Evolutionary conservation across 1,284 basidiomycete species (phyloP).

Genomic region (Gomphus bonarii): DNA sequence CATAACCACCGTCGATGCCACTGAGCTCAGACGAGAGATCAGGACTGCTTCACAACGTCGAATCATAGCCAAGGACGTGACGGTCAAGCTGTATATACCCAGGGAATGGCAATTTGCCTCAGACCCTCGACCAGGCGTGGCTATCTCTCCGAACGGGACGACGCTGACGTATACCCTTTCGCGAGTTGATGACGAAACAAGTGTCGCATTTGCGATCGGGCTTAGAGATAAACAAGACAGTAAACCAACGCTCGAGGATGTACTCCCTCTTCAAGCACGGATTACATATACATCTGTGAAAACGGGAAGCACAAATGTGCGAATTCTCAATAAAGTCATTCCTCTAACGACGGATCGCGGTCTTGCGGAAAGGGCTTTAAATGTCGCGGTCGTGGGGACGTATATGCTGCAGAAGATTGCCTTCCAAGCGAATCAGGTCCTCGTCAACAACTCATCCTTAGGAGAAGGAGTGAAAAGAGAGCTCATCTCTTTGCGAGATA

Average conservation of each 20-base stretch:
- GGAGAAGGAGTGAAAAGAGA: background rate
- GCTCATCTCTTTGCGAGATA: background rate
- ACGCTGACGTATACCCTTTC: background rate
- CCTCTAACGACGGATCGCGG: constrained; percentile 1
- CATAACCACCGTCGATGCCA: constrained; percentile 3
- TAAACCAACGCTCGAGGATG: background rate
- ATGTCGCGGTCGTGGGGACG: background rate
- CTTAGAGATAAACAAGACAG: too few relatives aligned
- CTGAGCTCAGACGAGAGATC: constrained; percentile 8
- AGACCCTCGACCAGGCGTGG: constrained; percentile 4
- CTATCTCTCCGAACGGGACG: background rate
- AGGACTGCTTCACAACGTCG: constrained; percentile 8
- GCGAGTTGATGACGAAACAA: constrained; percentile 4
- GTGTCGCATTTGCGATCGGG: background rate
- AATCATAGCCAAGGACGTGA: constrained; percentile 2
- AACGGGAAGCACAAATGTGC: constrained; percentile 1
- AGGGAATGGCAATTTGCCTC: background rate
- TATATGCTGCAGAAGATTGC: constrained; percentile 4
- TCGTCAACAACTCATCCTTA: background rate
- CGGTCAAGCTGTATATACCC: background rate
- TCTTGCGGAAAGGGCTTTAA: background rate
- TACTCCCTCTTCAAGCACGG: constrained; percentile 2
- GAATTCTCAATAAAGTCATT: background rate
- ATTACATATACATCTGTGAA: constrained; percentile 3
- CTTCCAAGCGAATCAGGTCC: background rate